Evolutionary conservation across 148 eudicot species (phyloP).

Genomic region (Hydrangea macrophylla): DNA sequence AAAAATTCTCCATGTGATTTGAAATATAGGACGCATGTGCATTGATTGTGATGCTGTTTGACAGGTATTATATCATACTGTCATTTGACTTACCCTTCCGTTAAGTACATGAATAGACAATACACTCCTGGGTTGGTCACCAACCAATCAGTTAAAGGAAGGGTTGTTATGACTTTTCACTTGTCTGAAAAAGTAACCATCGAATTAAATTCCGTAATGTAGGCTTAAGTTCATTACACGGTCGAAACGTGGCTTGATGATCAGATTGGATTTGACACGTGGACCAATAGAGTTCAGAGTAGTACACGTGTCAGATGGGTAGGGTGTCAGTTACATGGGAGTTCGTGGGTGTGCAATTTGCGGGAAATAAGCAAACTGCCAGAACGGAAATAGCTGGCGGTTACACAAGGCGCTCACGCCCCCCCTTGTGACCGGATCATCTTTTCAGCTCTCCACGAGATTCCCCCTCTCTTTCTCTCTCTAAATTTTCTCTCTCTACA

Average conservation of each 20-base stretch:
- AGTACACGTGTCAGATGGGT: background rate
- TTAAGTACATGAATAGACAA: too few species aligned
- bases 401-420: constrained; percentile 9
- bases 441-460: background rate
- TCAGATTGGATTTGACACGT: background rate
- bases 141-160: background rate
- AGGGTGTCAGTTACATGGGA: background rate
- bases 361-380: constrained; percentile 2
- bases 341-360: constrained; percentile 7
- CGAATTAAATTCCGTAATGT: background rate
- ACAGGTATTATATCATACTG: too few species aligned
- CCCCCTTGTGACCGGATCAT: constrained; percentile 16
- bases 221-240: background rate
- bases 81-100: too few species aligned
- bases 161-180: background rate
- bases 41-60: too few species aligned
- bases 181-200: background rate
- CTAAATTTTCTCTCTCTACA: background rate
- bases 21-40: too few species aligned
- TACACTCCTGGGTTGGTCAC: background rate
- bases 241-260: background rate
- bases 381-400: constrained; percentile 20
- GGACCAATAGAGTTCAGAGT: background rate
- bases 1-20: too few species aligned
- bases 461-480: background rate